Evolutionary conservation across 2,329 filamentous ascomycete species (phyloP), one percentile per base, ranked within the genome.

Genomic region (Beauveria rudraprayagi): DNA sequence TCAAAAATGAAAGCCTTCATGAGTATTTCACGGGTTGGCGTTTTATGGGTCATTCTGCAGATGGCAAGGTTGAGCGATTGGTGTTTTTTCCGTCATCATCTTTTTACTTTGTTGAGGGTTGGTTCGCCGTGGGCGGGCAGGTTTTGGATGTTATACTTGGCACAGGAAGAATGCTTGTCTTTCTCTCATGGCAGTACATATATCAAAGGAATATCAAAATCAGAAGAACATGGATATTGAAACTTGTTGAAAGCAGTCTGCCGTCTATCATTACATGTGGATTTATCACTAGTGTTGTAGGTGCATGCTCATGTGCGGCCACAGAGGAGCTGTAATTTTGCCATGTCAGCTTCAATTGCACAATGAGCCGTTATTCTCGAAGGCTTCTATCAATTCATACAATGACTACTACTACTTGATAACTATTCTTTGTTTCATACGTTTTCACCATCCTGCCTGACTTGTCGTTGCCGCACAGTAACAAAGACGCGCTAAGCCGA

Each of bases 1-100:
- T 1, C 7, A 11, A 17, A 51, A 22, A 34, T 24, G n/a, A 28
- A 47, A 22, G 7, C 10, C 8, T 54, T 47, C 17, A 47, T 10
- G 41, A 54, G 28, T n/a, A 28, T 7, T 28, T 40, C n/a, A 43
- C 40, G 57, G 57, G 50, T 47, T 46, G 57, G 57, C 57, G 57
- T 60, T 60, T 48, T 54, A 53, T 9, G 50, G 50, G 50, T 30
- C 34, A 50, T 58, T 51, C 17, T 58, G 46, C 28, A 17, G 28
- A 58, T 28, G 26, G 34, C 24, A 58, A 55, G 22, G 28, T 5
- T 48, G 43, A 53, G 56, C 56, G 48, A 59, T 46, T 28, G 40
- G 37, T 51, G 11, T 14, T 17, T 24, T 51, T 43, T 26, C 8
- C 16, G 16, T 24, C 19, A 19, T 46, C 46, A 59, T 34, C 7